Percentiles rank a stretch among this genome's conserved stretches.
Evolutionary conservation across 371 early-diverging fungal genomes (phyloP).

Genomic region (Thermomucor indicae-seudaticae): DNA sequence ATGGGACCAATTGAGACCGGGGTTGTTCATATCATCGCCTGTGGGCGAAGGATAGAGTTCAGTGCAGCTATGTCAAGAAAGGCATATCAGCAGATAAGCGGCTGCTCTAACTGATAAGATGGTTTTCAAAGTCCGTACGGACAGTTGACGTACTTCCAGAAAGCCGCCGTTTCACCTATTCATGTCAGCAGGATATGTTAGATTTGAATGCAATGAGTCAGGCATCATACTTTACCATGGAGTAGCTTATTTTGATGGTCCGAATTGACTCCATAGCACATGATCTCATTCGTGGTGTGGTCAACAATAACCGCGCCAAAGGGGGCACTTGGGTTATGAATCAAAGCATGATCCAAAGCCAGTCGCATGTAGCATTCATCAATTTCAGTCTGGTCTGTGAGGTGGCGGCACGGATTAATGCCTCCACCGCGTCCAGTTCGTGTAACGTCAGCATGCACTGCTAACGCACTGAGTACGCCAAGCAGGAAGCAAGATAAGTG

Average conservation of each 20-base stretch:
- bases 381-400: conserved; percentile 6
- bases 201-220: background rate
- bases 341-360: conserved; percentile 26
- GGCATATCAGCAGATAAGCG: conserved; percentile 15
- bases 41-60: conserved; percentile 34
- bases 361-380: conserved; percentile 32
- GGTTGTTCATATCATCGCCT: conserved; percentile 22
- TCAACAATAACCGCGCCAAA: conserved; percentile 33
- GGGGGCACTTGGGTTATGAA: conserved; percentile 22
- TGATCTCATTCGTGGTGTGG: conserved; percentile 26
- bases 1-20: conserved; percentile 29
- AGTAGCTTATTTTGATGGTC: conserved; percentile 24
- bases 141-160: conserved; percentile 27
- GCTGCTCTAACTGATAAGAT: background rate
- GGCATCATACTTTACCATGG: conserved; percentile 17
- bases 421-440: conserved; percentile 8
- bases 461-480: too few species aligned
- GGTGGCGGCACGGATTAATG: conserved; percentile 6
- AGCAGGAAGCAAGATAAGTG: too few species aligned
- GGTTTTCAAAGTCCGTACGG: background rate
- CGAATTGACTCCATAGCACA: conserved; percentile 34
- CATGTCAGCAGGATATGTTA: background rate
- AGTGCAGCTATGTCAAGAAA: conserved; percentile 25
- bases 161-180: conserved; percentile 32
- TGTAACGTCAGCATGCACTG: too few species aligned